These are phyloP conservation scores for Cytospora chrysosperma DNA, from an alignment of 2,329 filamentous ascomycete species.

Conservation along the genomic window DNA sequence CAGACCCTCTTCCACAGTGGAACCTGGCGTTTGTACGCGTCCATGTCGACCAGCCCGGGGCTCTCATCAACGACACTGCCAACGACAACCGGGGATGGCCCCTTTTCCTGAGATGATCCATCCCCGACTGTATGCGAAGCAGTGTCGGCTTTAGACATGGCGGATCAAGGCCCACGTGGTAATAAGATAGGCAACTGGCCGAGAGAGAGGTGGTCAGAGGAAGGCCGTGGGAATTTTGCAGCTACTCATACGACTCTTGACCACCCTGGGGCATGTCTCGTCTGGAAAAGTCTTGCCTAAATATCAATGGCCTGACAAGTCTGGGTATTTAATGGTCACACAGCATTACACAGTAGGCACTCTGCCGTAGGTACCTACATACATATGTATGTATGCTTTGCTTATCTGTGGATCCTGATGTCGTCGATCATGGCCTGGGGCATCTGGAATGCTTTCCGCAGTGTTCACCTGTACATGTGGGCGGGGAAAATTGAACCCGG, in stretches of 20 bases:
- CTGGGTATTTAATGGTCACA: background rate
- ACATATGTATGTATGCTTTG: background rate
- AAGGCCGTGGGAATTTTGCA: background rate
- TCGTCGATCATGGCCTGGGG: slow-evolving; percentile 12
- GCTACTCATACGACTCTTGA: slow-evolving; percentile 5
- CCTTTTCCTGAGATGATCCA: slow-evolving; percentile 2
- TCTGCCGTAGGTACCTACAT: background rate
- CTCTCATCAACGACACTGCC: background rate
- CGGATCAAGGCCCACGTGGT: background rate
- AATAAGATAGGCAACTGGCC: background rate
- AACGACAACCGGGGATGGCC: background rate
- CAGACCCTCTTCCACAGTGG: slow-evolving; percentile 45
- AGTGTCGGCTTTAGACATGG: background rate
- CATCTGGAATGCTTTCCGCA: background rate
- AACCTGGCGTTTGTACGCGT: slow-evolving; percentile 28
- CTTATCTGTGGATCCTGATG: slow-evolving; percentile 12
- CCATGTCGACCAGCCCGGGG: slow-evolving; percentile 35
- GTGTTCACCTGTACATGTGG: no score
- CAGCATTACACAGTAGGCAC: no score
- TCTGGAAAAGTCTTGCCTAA: background rate
- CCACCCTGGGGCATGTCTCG: no score
- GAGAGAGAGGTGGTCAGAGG: background rate
- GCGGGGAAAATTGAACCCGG: background rate
- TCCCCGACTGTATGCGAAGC: background rate
- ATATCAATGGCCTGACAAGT: background rate